A percentile compares a stretch with the other conserved stretches of the same genome.
Conservation (phyloP, 2,329 filamentous ascomycete genomes). For the Acephala macrosclerotiorum region DNA sequence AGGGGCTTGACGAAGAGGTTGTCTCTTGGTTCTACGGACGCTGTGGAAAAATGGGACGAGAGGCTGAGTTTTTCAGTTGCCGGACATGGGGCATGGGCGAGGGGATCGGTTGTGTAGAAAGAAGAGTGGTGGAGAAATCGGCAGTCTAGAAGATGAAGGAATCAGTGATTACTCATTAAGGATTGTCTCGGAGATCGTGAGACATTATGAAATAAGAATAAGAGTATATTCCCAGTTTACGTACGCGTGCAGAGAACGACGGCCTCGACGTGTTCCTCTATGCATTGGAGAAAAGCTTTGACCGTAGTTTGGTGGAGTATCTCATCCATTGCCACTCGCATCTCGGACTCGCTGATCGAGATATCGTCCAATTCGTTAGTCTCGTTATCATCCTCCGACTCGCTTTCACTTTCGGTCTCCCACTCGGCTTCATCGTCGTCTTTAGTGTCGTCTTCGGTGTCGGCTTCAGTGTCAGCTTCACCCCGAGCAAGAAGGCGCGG, state of each 20-base stretch:
- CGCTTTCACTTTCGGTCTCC: too few relatives aligned
- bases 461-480: too few relatives aligned
- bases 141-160: too few relatives aligned
- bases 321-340: neutral
- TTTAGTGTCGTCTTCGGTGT: too few relatives aligned
- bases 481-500: too few relatives aligned
- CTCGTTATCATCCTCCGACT: neutral
- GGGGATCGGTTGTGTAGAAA: neutral
- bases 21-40: neutral
- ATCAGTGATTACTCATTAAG: too few relatives aligned
- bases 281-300: neutral
- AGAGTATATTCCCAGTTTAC: too few relatives aligned
- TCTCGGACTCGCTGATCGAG: neutral
- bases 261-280: neutral
- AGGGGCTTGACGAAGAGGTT: neutral
- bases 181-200: too few relatives aligned
- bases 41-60: neutral
- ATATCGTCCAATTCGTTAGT: neutral
- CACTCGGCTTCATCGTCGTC: too few relatives aligned
- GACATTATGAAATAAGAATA: too few relatives aligned
- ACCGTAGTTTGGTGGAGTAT: neutral
- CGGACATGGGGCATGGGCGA: neutral
- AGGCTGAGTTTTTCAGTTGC: neutral
- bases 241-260: conserved; percentile 5
- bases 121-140: neutral